A percentile compares a stretch with the other conserved stretches of the same genome.
Conservation (phyloP, 106 monocot species). For the Agapanthus africanus region DNA sequence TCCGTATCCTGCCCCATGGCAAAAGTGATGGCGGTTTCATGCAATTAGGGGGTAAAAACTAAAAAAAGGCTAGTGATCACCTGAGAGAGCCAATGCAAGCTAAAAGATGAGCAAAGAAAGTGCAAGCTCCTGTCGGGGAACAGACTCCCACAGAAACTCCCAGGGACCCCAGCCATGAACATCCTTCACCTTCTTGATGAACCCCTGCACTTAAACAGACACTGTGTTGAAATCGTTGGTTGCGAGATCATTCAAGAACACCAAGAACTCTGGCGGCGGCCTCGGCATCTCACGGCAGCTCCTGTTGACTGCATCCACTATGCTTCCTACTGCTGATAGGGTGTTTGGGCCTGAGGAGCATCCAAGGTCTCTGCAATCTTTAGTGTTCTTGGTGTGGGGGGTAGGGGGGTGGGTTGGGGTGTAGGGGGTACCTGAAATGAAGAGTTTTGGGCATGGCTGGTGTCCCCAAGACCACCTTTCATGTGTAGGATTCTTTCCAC, state of each 20-base stretch:
- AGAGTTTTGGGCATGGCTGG: constrained; percentile 67
- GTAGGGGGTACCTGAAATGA: constrained; percentile 77
- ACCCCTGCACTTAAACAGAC: constrained; percentile 33
- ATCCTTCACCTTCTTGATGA: constrained; percentile 11
- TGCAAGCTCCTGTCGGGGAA: constrained; percentile 47
- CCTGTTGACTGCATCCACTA: constrained; percentile 30
- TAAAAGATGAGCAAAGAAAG: constrained; percentile 51
- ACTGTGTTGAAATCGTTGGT: constrained; percentile 74
- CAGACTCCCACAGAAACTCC: constrained; percentile 71
- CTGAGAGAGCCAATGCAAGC: constrained; percentile 85
- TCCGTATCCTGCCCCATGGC: no score
- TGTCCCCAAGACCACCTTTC: constrained; percentile 54
- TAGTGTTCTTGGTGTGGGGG: constrained; percentile 20
- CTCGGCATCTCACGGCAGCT: constrained; percentile 8
- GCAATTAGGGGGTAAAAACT: no score
- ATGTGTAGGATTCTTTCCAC: constrained; percentile 48
- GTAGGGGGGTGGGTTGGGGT: no score
- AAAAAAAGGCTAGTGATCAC: no score
- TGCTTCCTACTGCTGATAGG: constrained; percentile 21
- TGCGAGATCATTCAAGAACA: constrained; percentile 69
- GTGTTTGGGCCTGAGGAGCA: constrained; percentile 59
- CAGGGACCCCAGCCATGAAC: constrained; percentile 52
- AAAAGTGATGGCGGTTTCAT: no score
- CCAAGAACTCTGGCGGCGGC: constrained; percentile 38
- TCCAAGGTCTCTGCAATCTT: constrained; percentile 55